phyloP scores from a whole-genome alignment of 768 basidiomycete species.

The Russula ochroleuca region DNA sequence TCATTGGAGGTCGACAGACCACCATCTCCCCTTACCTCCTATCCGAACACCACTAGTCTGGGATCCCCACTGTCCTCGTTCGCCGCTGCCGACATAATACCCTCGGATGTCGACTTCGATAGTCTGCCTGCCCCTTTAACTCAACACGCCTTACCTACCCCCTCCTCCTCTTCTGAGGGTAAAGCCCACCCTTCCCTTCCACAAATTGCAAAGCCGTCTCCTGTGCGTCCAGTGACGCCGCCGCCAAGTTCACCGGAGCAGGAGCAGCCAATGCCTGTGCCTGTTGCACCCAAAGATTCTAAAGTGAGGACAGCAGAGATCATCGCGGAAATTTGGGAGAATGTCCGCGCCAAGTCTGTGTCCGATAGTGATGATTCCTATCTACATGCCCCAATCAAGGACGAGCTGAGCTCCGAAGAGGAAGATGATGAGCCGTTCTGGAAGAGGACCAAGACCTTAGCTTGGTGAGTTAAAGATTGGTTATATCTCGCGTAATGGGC shows the following conservation, averaged over 20 bases:
- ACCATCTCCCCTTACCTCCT: constrained; percentile 21
- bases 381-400: constrained; percentile 28
- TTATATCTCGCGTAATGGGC: not conserved
- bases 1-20: constrained; percentile 18
- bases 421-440: constrained; percentile 26
- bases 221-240: constrained; percentile 31
- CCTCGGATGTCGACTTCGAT: not conserved
- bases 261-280: constrained; percentile 31
- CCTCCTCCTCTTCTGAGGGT: constrained; percentile 12
- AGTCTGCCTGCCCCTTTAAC: not conserved
- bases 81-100: constrained; percentile 7
- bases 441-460: constrained; percentile 5
- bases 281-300: constrained; percentile 34
- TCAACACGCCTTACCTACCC: constrained; percentile 7
- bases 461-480: constrained; percentile 6
- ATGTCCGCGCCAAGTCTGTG: constrained; percentile 41
- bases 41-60: not conserved
- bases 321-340: constrained; percentile 63
- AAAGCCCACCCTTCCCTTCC: not conserved
- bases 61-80: constrained; percentile 18
- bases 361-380: constrained; percentile 42
- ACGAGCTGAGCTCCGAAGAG: constrained; percentile 30
- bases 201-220: not conserved
- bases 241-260: constrained; percentile 28
- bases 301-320: constrained; percentile 50